Percentiles rank a stretch among this genome's conserved stretches.
These are phyloP conservation scores for Neocallimastix lanati DNA, from an alignment of 192 early-diverging fungal species.

Conservation along the genomic window DNA sequence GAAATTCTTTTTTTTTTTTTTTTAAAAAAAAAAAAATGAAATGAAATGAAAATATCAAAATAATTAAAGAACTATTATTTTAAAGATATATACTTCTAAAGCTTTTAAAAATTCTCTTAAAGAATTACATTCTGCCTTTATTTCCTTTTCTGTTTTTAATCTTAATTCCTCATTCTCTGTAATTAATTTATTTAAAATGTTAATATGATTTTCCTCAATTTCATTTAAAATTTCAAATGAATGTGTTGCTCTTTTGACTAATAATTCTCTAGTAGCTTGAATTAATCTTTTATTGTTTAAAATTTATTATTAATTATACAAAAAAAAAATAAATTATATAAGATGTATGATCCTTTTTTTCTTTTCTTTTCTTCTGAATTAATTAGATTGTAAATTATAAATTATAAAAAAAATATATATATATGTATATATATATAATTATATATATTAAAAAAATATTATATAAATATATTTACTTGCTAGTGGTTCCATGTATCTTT, in stretches of 20 bases:
- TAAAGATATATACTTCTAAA: background rate
- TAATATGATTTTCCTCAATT: background rate
- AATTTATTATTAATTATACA: too few species aligned
- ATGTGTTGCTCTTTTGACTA: background rate
- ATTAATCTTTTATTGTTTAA: background rate
- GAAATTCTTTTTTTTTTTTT: too few species aligned
- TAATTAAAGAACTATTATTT: too few species aligned
- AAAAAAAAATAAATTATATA: too few species aligned
- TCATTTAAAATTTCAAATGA: background rate
- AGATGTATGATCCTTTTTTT: too few species aligned
- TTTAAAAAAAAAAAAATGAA: too few species aligned
- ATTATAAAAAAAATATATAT: too few species aligned
- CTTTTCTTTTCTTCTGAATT: too few species aligned
- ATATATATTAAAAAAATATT: too few species aligned
- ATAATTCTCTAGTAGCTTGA: background rate
- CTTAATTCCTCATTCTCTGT: background rate
- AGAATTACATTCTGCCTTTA: background rate
- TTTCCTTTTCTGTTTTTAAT: background rate
- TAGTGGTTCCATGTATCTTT: background rate
- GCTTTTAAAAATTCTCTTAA: background rate
- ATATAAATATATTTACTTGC: background rate
- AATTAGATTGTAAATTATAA: too few species aligned
- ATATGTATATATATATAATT: too few species aligned
- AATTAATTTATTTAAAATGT: background rate
- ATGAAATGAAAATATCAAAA: too few species aligned